Conservation (phyloP, 2,329 filamentous ascomycete species). For the Claviceps sp. region DNA sequence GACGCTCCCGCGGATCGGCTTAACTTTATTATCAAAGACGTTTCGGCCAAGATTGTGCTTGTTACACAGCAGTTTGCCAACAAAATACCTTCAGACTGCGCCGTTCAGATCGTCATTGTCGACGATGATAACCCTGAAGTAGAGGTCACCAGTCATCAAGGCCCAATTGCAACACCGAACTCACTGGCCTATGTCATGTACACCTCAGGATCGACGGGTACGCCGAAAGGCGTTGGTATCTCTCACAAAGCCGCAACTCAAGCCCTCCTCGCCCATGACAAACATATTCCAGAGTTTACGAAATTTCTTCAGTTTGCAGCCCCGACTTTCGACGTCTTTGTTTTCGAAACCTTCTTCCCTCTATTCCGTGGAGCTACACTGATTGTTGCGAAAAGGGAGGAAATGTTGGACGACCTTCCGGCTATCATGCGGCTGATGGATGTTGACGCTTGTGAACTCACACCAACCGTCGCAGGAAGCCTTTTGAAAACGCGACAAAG, state of each 20-base stretch:
- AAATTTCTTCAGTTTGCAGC: constrained; percentile 86
- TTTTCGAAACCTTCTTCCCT: constrained; percentile 92
- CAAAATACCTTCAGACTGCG: constrained; percentile 22
- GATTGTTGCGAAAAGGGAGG: constrained; percentile 52
- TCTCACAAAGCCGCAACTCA: constrained; percentile 73
- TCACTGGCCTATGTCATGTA: constrained; percentile 82
- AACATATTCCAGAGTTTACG: constrained; percentile 59
- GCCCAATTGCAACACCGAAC: constrained; percentile 14
- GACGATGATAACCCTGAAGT: constrained; percentile 5
- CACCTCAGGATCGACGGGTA: constrained; percentile 80
- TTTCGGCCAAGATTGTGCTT: constrained; percentile 55
- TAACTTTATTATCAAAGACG: constrained; percentile 68
- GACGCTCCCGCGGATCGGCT: constrained; percentile 68
- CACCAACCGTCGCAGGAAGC: constrained; percentile 73
- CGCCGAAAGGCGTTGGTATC: constrained; percentile 75
- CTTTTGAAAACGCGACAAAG: constrained; percentile 53
- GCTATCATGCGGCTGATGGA: constrained; percentile 48
- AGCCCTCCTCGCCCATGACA: constrained; percentile 68
- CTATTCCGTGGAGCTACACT: constrained; percentile 61
- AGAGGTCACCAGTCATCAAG: neutral
- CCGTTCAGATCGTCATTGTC: constrained; percentile 24
- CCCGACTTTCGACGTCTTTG: constrained; percentile 85
- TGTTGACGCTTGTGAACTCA: constrained; percentile 78
- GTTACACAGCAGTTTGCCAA: constrained; percentile 38
- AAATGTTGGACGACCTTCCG: constrained; percentile 65